Conservation (phyloP, 768 basidiomycete genomes). For the Termitomyces sp. region DNA sequence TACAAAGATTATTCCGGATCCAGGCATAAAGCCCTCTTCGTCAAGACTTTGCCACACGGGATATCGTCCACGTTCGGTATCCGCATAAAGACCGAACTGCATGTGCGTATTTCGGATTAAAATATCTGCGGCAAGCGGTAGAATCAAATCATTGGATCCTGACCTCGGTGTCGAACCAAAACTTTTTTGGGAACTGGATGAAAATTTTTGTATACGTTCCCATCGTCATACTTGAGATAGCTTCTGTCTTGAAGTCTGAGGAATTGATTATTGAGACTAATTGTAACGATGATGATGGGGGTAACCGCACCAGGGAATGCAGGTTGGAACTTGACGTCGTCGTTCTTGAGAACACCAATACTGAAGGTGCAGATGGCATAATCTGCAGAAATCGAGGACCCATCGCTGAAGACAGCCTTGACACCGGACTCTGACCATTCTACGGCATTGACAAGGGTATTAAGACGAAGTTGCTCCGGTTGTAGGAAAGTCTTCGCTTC, state of each 20-base stretch:
- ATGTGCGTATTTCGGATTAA: not conserved
- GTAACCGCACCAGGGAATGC: slow-evolving; percentile 35
- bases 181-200: slow-evolving; percentile 55
- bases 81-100: slow-evolving; percentile 58
- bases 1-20: slow-evolving; percentile 52
- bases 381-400: slow-evolving; percentile 42
- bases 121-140: not conserved
- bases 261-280: not conserved
- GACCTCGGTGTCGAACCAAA: slow-evolving; percentile 45
- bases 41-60: slow-evolving; percentile 68
- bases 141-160: not conserved
- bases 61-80: slow-evolving; percentile 54
- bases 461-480: slow-evolving; percentile 41
- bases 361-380: slow-evolving; percentile 67
- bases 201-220: slow-evolving; percentile 68
- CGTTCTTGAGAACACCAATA: slow-evolving; percentile 62
- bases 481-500: slow-evolving; percentile 56
- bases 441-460: slow-evolving; percentile 45
- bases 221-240: slow-evolving; percentile 62
- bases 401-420: slow-evolving; percentile 41
- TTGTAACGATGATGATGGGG: not conserved
- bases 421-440: slow-evolving; percentile 39
- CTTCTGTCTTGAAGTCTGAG: slow-evolving; percentile 52
- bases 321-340: slow-evolving; percentile 54
- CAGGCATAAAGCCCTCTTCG: slow-evolving; percentile 50